Percentiles rank a stretch among this genome's conserved stretches.
These are phyloP conservation scores for Forsythia viridissima DNA, from an alignment of 257 asterid species.

Conservation along the genomic window DNA sequence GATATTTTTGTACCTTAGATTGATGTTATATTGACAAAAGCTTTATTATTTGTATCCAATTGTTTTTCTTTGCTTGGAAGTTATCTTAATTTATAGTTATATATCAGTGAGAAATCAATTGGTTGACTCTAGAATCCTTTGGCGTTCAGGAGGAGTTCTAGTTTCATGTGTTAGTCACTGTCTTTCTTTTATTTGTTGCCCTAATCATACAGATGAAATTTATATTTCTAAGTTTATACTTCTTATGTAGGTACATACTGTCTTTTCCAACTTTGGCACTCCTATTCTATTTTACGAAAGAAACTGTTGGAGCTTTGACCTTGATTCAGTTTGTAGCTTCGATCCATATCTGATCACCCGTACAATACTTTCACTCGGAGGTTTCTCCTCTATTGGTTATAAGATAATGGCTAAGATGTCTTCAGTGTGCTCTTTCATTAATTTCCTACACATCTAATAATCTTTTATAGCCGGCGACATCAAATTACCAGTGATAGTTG, in stretches of 20 bases:
- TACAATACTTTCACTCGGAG: background rate
- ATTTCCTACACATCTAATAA: slow-evolving; percentile 22
- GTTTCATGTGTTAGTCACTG: slow-evolving; percentile 9
- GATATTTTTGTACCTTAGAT: background rate
- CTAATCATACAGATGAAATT: slow-evolving; percentile 17
- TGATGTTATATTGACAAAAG: background rate
- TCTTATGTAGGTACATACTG: background rate
- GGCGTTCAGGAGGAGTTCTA: background rate
- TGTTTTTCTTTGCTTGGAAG: slow-evolving; percentile 19
- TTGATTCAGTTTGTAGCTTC: slow-evolving; percentile 22
- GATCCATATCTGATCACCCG: slow-evolving; percentile 10
- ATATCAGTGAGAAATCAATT: background rate
- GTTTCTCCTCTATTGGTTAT: slow-evolving; percentile 12
- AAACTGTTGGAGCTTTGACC: slow-evolving; percentile 8
- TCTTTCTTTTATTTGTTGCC: slow-evolving; percentile 19
- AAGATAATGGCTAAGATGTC: slow-evolving; percentile 27
- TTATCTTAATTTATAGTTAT: slow-evolving; percentile 6
- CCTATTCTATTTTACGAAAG: slow-evolving; percentile 14
- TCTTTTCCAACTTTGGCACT: slow-evolving; percentile 8
- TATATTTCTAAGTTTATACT: slow-evolving; percentile 15
- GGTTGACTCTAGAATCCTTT: slow-evolving; percentile 3
- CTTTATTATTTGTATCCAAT: slow-evolving; percentile 1
- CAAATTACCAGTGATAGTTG: slow-evolving; percentile 18
- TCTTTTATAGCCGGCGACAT: slow-evolving; percentile 25
- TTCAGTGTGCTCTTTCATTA: slow-evolving; percentile 22